phyloP scores from a whole-genome alignment of 768 basidiomycete genomes.

The Trametes coccinea region DNA sequence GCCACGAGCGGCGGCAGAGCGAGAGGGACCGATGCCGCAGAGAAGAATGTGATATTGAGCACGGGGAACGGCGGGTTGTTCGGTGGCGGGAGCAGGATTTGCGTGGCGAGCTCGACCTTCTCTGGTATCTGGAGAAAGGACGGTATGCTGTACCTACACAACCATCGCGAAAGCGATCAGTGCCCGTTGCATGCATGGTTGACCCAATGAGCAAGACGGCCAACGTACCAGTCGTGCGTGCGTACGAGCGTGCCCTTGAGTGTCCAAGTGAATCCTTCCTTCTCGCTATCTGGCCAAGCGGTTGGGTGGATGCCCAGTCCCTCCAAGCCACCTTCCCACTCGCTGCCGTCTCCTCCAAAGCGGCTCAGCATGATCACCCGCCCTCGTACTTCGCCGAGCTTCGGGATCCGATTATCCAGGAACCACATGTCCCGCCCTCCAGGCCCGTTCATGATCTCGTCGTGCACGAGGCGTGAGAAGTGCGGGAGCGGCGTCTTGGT shows the following conservation, averaged over 20 bases:
- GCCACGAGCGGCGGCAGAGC: conserved; percentile 78
- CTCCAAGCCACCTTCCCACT: conserved; percentile 68
- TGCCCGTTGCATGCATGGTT: no score
- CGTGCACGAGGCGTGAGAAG: conserved; percentile 67
- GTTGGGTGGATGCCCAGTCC: conserved; percentile 88
- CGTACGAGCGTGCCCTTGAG: conserved; percentile 67
- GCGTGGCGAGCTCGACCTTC: conserved; percentile 62
- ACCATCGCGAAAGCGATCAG: background rate
- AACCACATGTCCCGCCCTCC: conserved; percentile 71
- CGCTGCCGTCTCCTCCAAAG: conserved; percentile 69
- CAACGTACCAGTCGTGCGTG: conserved; percentile 80
- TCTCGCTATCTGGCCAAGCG: conserved; percentile 79
- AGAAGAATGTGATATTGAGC: conserved; percentile 78
- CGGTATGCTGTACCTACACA: conserved; percentile 71
- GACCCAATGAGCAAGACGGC: background rate
- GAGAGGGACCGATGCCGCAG: conserved; percentile 79
- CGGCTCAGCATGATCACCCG: conserved; percentile 84
- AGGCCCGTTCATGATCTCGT: conserved; percentile 59
- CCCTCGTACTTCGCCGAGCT: conserved; percentile 81
- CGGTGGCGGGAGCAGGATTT: conserved; percentile 48
- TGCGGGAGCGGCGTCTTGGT: conserved; percentile 41
- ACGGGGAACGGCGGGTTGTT: conserved; percentile 40
- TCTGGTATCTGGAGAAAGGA: conserved; percentile 84
- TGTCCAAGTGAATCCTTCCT: conserved; percentile 76
- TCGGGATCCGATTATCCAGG: conserved; percentile 77